Percentiles rank a stretch among this genome's conserved stretches.
Conservation (phyloP, 805 yeast species). For the Pichia membranifaciens region DNA sequence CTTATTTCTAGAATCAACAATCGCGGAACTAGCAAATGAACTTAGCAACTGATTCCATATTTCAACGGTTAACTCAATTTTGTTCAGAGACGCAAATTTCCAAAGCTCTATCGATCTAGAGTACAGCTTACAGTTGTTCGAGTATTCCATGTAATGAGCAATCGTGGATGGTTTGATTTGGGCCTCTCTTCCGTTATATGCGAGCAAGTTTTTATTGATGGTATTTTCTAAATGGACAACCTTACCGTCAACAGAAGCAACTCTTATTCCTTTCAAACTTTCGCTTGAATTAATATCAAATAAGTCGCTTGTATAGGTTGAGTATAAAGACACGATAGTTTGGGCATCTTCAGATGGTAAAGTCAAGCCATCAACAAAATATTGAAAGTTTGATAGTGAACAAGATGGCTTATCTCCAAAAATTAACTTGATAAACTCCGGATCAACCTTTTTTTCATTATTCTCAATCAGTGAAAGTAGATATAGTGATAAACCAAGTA, state of each 20-base stretch:
- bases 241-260: constrained; percentile 9
- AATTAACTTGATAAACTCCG: constrained; percentile 21
- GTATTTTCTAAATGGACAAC: constrained; percentile 10
- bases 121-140: constrained; percentile 11
- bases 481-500: constrained; percentile 17
- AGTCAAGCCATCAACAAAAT: not conserved
- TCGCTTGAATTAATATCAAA: constrained; percentile 32
- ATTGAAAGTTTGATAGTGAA: not conserved
- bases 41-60: constrained; percentile 57
- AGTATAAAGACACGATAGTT: constrained; percentile 10
- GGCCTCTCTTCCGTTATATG: constrained; percentile 7
- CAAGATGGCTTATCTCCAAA: not conserved
- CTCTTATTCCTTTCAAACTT: constrained; percentile 7
- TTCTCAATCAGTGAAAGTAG: constrained; percentile 19
- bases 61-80: constrained; percentile 30
- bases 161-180: constrained; percentile 13
- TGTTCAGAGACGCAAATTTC: constrained; percentile 18
- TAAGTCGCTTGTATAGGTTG: not conserved
- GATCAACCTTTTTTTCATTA: constrained; percentile 14
- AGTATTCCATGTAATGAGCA: constrained; percentile 14
- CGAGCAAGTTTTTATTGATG: constrained; percentile 5
- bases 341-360: constrained; percentile 10
- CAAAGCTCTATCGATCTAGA: constrained; percentile 13
- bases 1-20: constrained; percentile 28
- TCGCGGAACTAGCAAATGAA: constrained; percentile 24